phyloP scores from a whole-genome alignment of 2,329 filamentous ascomycete genomes.

The Aspergillus ustus region DNA sequence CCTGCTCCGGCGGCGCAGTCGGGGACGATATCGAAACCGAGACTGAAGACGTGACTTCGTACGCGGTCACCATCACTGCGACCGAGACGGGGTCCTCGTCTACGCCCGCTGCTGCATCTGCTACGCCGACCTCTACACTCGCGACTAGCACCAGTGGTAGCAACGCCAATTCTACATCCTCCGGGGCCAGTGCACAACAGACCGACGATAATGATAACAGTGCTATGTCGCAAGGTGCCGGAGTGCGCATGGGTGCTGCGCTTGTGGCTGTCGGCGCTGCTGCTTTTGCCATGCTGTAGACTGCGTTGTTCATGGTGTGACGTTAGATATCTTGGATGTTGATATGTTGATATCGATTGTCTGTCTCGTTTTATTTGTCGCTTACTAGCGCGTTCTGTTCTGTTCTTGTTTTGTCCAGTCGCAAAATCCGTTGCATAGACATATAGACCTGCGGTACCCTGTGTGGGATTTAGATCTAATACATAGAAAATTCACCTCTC shows the following conservation, averaged over 20 bases:
- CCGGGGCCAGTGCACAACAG: not conserved
- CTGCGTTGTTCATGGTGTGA: too few species aligned
- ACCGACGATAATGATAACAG: not conserved
- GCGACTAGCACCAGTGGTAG: not conserved
- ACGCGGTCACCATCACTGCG: not conserved
- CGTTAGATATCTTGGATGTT: too few species aligned
- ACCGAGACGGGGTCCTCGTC: not conserved
- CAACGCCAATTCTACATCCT: too few species aligned
- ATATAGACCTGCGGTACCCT: too few species aligned
- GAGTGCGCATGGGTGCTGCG: not conserved
- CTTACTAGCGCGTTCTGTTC: too few species aligned
- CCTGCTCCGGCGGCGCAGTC: not conserved
- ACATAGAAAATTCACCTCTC: too few species aligned
- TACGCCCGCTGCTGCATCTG: not conserved
- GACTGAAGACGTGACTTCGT: not conserved
- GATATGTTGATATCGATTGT: too few species aligned
- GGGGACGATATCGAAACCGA: not conserved
- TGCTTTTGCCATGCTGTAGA: not conserved
- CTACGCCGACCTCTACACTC: not conserved
- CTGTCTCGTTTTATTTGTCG: too few species aligned
- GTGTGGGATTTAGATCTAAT: too few species aligned
- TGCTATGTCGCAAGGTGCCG: not conserved
- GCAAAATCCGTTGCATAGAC: too few species aligned
- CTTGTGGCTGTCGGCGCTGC: not conserved
- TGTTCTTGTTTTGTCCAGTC: too few species aligned